A percentile compares a stretch with the other conserved stretches of the same genome.
Evolutionary conservation across 768 basidiomycete species (phyloP).

Genomic region (Boletellus sp.): DNA sequence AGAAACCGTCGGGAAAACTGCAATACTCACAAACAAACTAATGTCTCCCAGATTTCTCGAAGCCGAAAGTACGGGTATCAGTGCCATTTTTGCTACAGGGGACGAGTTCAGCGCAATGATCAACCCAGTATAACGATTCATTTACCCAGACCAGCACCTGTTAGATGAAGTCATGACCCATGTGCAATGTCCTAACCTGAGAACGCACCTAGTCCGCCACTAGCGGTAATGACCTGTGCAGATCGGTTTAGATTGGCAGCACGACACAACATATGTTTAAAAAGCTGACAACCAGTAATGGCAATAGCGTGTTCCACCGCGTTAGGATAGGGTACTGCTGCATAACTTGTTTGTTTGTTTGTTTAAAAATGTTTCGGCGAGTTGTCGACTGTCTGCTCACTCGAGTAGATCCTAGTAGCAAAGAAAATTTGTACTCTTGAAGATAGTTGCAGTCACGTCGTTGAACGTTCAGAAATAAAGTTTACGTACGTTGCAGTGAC

Average conservation of each 20-base stretch:
- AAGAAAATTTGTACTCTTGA: constrained; percentile 9
- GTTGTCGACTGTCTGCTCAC: neutral
- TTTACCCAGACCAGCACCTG: constrained; percentile 8
- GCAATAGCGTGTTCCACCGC: neutral
- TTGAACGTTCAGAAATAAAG: neutral
- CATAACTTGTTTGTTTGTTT: neutral
- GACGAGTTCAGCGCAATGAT: neutral
- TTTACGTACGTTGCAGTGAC: constrained; percentile 3
- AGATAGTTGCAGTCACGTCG: neutral
- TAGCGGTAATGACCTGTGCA: constrained; percentile 1
- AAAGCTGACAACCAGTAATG: constrained; percentile 5
- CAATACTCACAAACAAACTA: neutral
- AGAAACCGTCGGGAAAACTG: neutral
- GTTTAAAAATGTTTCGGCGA: neutral
- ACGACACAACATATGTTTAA: neutral
- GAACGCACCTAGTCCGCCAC: constrained; percentile 4
- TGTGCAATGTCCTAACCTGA: neutral
- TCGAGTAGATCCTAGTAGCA: constrained; percentile 5
- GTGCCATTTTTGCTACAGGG: neutral
- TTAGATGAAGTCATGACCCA: neutral
- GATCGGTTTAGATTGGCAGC: neutral
- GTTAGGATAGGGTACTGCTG: constrained; percentile 4
- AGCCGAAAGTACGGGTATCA: neutral
- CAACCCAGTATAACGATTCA: neutral
- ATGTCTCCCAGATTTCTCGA: neutral